phyloP scores from a whole-genome alignment of 148 eudicot genomes.

The Dianthus caryophyllus region DNA sequence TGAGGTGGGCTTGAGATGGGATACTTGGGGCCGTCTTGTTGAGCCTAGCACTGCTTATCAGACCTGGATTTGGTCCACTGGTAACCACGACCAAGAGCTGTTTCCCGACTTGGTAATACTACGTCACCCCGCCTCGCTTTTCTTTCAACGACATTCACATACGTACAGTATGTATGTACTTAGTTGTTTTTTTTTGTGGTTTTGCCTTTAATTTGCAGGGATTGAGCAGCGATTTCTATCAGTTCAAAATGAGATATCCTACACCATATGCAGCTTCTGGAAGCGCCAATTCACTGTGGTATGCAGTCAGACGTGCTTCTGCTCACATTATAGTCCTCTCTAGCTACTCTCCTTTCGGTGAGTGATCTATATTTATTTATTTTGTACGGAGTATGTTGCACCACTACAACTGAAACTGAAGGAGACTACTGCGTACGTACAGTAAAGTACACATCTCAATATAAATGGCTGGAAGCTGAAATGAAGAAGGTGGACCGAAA shows the following conservation, averaged over 20 bases:
- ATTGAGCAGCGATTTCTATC: neutral
- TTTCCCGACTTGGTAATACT: conserved; percentile 84
- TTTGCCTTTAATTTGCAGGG: too few species aligned
- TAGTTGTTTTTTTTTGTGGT: too few species aligned
- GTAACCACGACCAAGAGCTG: conserved; percentile 87
- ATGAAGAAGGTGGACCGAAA: conserved; percentile 50
- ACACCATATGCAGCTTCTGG: conserved; percentile 65
- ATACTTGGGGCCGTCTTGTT: conserved; percentile 74
- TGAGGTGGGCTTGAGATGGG: conserved; percentile 82
- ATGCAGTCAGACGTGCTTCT: conserved; percentile 79
- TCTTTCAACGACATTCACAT: too few species aligned
- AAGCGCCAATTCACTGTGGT: conserved; percentile 81
- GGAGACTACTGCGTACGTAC: conserved; percentile 12
- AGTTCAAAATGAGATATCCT: conserved; percentile 36
- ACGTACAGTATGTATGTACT: too few species aligned
- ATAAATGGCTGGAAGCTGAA: conserved; percentile 46
- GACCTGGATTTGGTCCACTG: conserved; percentile 90
- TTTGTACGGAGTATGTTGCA: too few species aligned
- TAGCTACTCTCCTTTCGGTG: conserved; percentile 88
- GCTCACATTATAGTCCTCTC: conserved; percentile 88
- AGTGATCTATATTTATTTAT: too few species aligned
- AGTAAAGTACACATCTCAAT: conserved; percentile 67
- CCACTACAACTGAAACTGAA: too few species aligned
- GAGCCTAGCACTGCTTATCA: conserved; percentile 74
- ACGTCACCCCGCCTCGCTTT: too few species aligned